A percentile compares a stretch with the other conserved stretches of the same genome.
Conservation (phyloP, 1,284 basidiomycete species). For the Coniophora puteana region DNA sequence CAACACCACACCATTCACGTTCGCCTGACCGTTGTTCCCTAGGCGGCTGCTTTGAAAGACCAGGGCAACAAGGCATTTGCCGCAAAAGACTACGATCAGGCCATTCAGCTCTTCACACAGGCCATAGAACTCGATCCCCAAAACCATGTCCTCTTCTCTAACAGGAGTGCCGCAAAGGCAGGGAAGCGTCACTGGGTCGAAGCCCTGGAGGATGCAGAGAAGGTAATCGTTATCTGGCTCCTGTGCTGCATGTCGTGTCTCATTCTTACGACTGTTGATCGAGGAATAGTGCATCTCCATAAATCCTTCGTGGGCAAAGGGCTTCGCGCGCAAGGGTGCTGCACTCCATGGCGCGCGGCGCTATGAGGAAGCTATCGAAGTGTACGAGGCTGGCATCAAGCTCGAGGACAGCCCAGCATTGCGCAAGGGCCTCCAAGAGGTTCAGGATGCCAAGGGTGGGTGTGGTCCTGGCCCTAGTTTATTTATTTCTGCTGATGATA, state of each 20-base stretch:
- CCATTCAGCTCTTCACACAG: constrained; percentile 84
- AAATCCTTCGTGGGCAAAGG: constrained; percentile 87
- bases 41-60: constrained; percentile 77
- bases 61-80: constrained; percentile 96
- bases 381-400: constrained; percentile 80
- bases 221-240: constrained; percentile 45
- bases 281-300: constrained; percentile 78
- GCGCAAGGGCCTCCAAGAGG: constrained; percentile 86
- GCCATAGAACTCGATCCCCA: constrained; percentile 82
- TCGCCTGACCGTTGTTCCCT: background rate
- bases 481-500: constrained; percentile 9
- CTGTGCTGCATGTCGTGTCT: no score
- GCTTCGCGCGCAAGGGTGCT: constrained; percentile 90
- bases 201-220: constrained; percentile 88
- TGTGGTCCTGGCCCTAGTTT: constrained; percentile 7
- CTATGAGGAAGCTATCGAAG: constrained; percentile 81
- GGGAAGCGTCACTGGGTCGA: constrained; percentile 78
- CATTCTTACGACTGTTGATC: constrained; percentile 7
- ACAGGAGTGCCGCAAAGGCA: constrained; percentile 86
- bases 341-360: constrained; percentile 84
- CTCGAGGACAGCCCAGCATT: constrained; percentile 80
- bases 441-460: constrained; percentile 74
- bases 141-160: constrained; percentile 92
- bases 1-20: no score
- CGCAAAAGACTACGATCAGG: constrained; percentile 89